Evolutionary conservation across 441 rosid species (phyloP), one percentile per base, ranked within the genome.

Genomic region (Populus tomentosa): DNA sequence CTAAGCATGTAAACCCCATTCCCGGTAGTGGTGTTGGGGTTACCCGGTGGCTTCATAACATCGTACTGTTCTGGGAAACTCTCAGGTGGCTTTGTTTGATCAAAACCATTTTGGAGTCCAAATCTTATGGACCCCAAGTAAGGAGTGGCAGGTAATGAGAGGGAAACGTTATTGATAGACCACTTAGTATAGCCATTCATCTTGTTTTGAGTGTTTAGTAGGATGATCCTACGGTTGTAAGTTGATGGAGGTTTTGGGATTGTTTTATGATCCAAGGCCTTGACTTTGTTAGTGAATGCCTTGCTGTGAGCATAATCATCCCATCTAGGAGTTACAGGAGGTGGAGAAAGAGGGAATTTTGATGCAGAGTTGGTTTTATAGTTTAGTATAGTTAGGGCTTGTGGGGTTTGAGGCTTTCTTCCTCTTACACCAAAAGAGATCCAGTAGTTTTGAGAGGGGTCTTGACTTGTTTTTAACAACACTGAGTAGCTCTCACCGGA

Each of bases 401-500:
- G 91, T 7, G 89, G 77, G 38, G 97, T 91, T 1, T 78, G 61
- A 5, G 95, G 91, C 68, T 80, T 74, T n/a, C 97, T 86, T 67
- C 88, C 94, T 6, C 89, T 81, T 13, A 91, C 92, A 18, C 96
- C 90, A 20, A 84, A 26, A 14, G 94, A 87, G 74, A 94, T 80
- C 86, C 89, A 92, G 74, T 94, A 91, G 73, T 90, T 92, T 0
- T 80, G 67, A 0, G 82, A 63, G 0, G 92, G 89, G 35, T 83
- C 73, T 80, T 88, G 90, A 53, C 89, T 50, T 13, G 98, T 90
- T 18, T 68, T 84, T 4, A 92, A 59, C 9, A 94, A 77, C 1
- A 92, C 88, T 0, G 98, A 94, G 86, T 92, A 92, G 78, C 81
- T 91, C 72, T 94, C 97, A 70, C 98, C 98, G 11, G 97, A 92